Evolutionary conservation across 2,329 filamentous ascomycete genomes (phyloP), one percentile per base, ranked within the genome.

Genomic region (Trichophaea hybrida): DNA sequence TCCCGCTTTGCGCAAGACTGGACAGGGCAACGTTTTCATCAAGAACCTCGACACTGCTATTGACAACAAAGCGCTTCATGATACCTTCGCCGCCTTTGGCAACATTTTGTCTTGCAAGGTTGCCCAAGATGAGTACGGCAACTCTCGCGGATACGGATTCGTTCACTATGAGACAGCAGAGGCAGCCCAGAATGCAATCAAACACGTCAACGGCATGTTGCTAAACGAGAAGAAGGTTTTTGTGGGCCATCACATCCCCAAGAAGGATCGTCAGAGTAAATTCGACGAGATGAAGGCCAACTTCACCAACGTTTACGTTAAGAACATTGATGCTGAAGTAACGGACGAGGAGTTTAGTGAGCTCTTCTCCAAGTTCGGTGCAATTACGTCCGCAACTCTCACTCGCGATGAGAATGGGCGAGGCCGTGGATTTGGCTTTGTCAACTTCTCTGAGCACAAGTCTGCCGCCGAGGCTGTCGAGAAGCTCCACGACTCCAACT

Each of bases 221-320:
- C 77, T 98, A 73, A 98, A 98, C 78, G 93, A 98, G 82, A 98
- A 98, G 85, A 98, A 98, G 82, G 93, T 98, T 66, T 98, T 94
- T 70, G 93, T 98, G 69, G 93, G 93, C 66, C 91, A 96, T 77
- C 93, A 98, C 77, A 97, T 98, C 71, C 90, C 93, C 74, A 97
- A 97, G 86, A 97, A 97, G 82, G 93, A 98, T 73, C 91, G 93
- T 70, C 93, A 97, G 82, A 95, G 88, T 88, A 98, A 98, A 79
- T 97, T 97, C 70, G 93, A 98, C 79, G 93, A 98, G 81, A 98
- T 98, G 91, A 98, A 98, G 85, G 93, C 93, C 75, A 98, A 98
- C 81, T 98, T 94, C 81, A 98, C 93, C 79, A 98, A 98, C 75
- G 84, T 98, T 75, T 98, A 98, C 77, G 88, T 98, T 78, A 98